A percentile compares a stretch with the other conserved stretches of the same genome.
phyloP scores from a whole-genome alignment of 139 green algal species.

The Marvania coccoides region DNA sequence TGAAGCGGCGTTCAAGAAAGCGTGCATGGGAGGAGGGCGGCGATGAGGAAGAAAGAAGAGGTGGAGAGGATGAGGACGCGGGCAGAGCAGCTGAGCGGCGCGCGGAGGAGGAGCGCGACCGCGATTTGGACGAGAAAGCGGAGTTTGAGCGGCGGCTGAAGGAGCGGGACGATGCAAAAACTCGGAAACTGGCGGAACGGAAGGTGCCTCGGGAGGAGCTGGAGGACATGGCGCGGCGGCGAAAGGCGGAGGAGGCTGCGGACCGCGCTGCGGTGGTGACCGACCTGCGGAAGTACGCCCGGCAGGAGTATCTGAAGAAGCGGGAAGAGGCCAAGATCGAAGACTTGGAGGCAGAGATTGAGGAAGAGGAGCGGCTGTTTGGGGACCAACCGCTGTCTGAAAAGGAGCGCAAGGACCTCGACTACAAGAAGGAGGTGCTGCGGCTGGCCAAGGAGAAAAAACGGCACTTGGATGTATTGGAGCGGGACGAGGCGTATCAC shows the following conservation, averaged over 20 bases:
- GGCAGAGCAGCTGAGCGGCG: constrained; percentile 10
- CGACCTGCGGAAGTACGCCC: constrained; percentile 58
- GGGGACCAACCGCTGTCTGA: constrained; percentile 59
- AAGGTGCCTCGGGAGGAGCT: constrained; percentile 49
- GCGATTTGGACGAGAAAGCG: constrained; percentile 62
- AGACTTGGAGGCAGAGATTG: constrained; percentile 69
- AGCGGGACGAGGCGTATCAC: constrained; percentile 72
- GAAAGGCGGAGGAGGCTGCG: constrained; percentile 16
- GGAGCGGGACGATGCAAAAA: constrained; percentile 61
- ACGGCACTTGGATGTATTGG: constrained; percentile 66
- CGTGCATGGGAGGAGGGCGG: constrained; percentile 65
- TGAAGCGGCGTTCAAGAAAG: constrained; percentile 24
- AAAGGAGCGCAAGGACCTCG: constrained; percentile 78
- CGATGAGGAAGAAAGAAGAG: constrained; percentile 30
- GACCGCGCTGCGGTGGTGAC: constrained; percentile 1
- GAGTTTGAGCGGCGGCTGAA: constrained; percentile 82
- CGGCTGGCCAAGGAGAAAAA: constrained; percentile 62
- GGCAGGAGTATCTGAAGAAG: constrained; percentile 95
- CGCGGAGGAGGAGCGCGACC: constrained; percentile 31
- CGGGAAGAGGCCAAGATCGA: constrained; percentile 80
- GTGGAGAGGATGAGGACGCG: constrained; percentile 24
- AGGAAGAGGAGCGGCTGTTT: constrained; percentile 72
- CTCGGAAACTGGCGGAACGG: constrained; percentile 56
- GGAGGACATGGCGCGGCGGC: constrained; percentile 37
- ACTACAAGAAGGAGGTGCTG: constrained; percentile 71